These are phyloP conservation scores for Pulveroboletus frians DNA, from an alignment of 768 basidiomycete species.

Conservation along the genomic window DNA sequence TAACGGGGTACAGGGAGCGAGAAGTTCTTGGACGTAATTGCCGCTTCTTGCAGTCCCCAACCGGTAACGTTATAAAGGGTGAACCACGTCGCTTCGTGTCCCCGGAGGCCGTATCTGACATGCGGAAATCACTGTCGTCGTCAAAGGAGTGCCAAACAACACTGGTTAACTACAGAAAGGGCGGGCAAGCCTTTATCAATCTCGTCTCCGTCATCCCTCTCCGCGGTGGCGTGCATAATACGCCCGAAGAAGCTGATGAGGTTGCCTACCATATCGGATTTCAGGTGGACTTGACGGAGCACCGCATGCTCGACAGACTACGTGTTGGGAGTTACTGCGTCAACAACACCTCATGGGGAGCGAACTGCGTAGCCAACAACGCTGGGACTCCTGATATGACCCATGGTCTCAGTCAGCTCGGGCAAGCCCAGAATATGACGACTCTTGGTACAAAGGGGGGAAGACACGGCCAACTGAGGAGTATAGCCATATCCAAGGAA, in stretches of 20 bases:
- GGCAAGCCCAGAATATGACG: slow-evolving; percentile 17
- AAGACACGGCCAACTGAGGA: slow-evolving; percentile 25
- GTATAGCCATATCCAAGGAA: slow-evolving; percentile 45
- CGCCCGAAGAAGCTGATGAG: slow-evolving; percentile 55
- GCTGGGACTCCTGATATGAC: background rate
- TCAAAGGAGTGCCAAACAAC: slow-evolving; percentile 87
- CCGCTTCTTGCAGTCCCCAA: slow-evolving; percentile 82
- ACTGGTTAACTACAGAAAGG: slow-evolving; percentile 85
- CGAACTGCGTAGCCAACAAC: background rate
- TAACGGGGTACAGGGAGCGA: slow-evolving; percentile 68
- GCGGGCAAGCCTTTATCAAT: slow-evolving; percentile 84
- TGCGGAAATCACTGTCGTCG: slow-evolving; percentile 60
- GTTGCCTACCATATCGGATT: slow-evolving; percentile 90
- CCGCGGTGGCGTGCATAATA: slow-evolving; percentile 48
- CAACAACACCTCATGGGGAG: slow-evolving; percentile 42
- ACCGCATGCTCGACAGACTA: slow-evolving; percentile 74
- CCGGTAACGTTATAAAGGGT: slow-evolving; percentile 47
- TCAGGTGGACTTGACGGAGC: slow-evolving; percentile 87
- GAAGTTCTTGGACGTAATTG: slow-evolving; percentile 91
- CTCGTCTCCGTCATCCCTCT: slow-evolving; percentile 90
- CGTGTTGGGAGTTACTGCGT: slow-evolving; percentile 72
- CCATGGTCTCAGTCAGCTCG: slow-evolving; percentile 9
- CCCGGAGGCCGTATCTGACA: slow-evolving; percentile 56
- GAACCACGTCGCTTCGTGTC: slow-evolving; percentile 57
- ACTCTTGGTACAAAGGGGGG: slow-evolving; percentile 20